Evolutionary conservation across 805 yeast species (phyloP).

Genomic region (Saturnispora diversa): DNA sequence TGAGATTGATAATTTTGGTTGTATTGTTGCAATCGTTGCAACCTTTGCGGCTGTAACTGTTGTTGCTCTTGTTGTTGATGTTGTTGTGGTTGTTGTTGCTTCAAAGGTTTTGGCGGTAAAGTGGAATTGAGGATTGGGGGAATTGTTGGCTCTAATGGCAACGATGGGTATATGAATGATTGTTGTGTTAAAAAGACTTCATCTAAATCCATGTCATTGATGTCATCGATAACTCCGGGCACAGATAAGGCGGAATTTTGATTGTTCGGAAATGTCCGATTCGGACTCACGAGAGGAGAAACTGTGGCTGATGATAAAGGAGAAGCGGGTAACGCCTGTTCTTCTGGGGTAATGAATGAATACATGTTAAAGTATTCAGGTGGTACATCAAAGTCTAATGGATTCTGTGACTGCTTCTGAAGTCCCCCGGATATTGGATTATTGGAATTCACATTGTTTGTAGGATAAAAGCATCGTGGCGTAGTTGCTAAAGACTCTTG

Average conservation of each 20-base stretch:
- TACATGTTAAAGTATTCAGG: constrained; percentile 8
- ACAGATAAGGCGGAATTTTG: background rate
- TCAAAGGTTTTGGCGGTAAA: background rate
- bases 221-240: background rate
- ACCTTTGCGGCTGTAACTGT: too few species aligned
- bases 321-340: background rate
- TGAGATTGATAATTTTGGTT: too few species aligned
- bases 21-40: too few species aligned
- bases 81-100: background rate
- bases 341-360: background rate
- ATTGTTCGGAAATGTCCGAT: background rate
- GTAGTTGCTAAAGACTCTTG: constrained; percentile 2
- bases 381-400: constrained; percentile 6
- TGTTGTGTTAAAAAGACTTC: constrained; percentile 11
- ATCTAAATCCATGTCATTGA: constrained; percentile 6
- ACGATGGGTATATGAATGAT: constrained; percentile 2
- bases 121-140: constrained; percentile 4
- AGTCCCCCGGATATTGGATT: too few species aligned
- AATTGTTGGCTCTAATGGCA: constrained; percentile 2
- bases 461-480: constrained; percentile 9
- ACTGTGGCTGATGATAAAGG: constrained; percentile 2
- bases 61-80: background rate
- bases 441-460: background rate
- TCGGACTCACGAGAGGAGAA: background rate
- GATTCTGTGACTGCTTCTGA: constrained; percentile 2